phyloP scores from a whole-genome alignment of 2,329 filamentous ascomycete species.

The Clonostachys solani region DNA sequence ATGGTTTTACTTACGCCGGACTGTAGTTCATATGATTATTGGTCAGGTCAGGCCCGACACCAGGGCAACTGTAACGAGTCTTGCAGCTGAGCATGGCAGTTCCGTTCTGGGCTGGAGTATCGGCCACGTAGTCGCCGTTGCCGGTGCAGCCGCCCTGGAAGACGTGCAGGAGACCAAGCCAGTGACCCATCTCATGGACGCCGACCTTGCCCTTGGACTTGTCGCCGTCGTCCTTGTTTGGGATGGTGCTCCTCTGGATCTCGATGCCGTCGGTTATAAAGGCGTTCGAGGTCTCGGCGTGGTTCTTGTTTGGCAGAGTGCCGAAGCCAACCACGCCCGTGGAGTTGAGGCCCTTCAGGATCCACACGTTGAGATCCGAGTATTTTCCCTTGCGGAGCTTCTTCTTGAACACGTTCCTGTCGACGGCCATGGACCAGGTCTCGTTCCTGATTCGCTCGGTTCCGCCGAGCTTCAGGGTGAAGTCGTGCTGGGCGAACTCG shows the following conservation, averaged over 20 bases:
- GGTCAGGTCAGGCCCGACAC: no score
- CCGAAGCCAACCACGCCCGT: conserved; percentile 34
- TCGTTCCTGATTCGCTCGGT: conserved; percentile 21
- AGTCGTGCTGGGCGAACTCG: conserved; percentile 10
- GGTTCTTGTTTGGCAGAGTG: conserved; percentile 32
- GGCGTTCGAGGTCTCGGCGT: conserved; percentile 18
- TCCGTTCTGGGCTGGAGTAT: conserved; percentile 30
- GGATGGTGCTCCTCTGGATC: conserved; percentile 26
- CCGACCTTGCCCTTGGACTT: conserved; percentile 20
- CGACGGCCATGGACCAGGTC: conserved; percentile 27
- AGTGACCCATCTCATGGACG: conserved; percentile 41
- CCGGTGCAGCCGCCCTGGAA: conserved; percentile 34
- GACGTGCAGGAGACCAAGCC: conserved; percentile 42
- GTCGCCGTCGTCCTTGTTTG: conserved; percentile 18
- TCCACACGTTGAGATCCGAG: conserved; percentile 41
- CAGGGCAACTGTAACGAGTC: conserved; percentile 9
- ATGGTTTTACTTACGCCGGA: no score
- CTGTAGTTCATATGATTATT: no score
- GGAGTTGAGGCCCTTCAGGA: conserved; percentile 18
- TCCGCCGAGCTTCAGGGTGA: conserved; percentile 17
- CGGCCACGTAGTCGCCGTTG: conserved; percentile 29
- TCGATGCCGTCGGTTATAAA: conserved; percentile 33
- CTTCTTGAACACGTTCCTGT: conserved; percentile 17
- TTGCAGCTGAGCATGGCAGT: conserved; percentile 1
- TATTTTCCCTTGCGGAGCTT: conserved; percentile 36